A percentile compares a stretch with the other conserved stretches of the same genome.
Evolutionary conservation across 2,329 filamentous ascomycete species (phyloP).

Genomic region (Xylaria sp.): DNA sequence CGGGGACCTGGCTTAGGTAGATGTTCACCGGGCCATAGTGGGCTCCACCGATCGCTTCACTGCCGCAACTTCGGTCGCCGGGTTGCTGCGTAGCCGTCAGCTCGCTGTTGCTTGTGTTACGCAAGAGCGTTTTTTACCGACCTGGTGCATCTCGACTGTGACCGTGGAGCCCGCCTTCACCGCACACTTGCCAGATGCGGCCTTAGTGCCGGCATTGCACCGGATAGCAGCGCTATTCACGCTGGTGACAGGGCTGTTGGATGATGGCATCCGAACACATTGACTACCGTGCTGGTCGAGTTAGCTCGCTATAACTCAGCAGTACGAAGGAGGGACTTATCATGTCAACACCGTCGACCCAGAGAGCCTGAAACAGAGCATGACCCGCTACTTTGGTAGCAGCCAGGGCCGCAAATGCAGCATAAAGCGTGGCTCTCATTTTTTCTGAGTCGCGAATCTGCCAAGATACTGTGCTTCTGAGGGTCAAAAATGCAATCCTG

Average conservation of each 20-base stretch:
- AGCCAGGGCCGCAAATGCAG: slow-evolving; percentile 40
- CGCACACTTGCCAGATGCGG: slow-evolving; percentile 47
- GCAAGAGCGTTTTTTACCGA: slow-evolving; percentile 9
- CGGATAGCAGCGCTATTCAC: slow-evolving; percentile 46
- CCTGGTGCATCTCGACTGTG: slow-evolving; percentile 38
- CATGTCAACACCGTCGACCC: slow-evolving; percentile 50
- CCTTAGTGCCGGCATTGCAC: slow-evolving; percentile 45
- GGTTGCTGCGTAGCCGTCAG: slow-evolving; percentile 40
- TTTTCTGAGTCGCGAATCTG: slow-evolving; percentile 16
- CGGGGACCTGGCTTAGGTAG: slow-evolving; percentile 53
- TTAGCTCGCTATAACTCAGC: slow-evolving; percentile 24
- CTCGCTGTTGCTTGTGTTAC: neutral
- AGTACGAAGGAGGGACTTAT: slow-evolving; percentile 26
- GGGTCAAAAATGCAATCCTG: slow-evolving; percentile 1
- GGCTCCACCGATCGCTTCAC: slow-evolving; percentile 55
- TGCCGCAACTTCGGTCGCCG: slow-evolving; percentile 48
- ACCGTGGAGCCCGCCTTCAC: slow-evolving; percentile 41
- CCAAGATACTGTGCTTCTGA: neutral
- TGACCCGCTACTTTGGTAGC: slow-evolving; percentile 48
- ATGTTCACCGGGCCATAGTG: slow-evolving; percentile 58
- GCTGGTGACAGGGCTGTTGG: slow-evolving; percentile 55
- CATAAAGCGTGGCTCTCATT: slow-evolving; percentile 43
- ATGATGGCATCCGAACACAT: slow-evolving; percentile 52
- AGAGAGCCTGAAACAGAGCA: slow-evolving; percentile 56
- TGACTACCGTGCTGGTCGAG: slow-evolving; percentile 39